Evolutionary conservation across 805 yeast species (phyloP), one percentile per base, ranked within the genome.

Genomic region (Wickerhamomyces chambardii): DNA sequence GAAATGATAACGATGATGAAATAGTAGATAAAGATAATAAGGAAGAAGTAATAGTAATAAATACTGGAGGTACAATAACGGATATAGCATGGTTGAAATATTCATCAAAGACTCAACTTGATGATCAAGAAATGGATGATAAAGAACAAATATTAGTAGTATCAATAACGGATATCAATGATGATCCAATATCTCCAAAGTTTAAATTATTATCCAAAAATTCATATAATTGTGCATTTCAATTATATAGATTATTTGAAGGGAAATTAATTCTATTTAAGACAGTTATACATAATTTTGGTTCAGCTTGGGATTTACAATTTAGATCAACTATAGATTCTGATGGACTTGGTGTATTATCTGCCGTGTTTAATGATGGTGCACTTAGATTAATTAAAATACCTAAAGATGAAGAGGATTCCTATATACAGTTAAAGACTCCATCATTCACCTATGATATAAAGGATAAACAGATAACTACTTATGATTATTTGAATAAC

Each of bases 361-460:
- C 66, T 5, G 75, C 73, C 10, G 61, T 63, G 0, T 73, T 74
- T 40, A 71, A 72, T 29, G 81, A 76, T 50, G 89, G 89, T 0
- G 51, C 59, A 5, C 51, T 75, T 5, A 75, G 73, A 37, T 46
- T 78, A 5, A 48, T 77, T 15, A 63, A 63, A 32, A 46, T 76
- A 1, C 27, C 27, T 3, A 48, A 49, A 0, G 24, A 37, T 15
- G 39, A 42, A 10, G 39, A 40, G 4, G 7, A 36, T 1, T 41
- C 39, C 8, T 43, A 36, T 26, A 15, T 46, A 4, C 46, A 51
- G 21, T 29, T 51, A 14, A 44, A 42, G 2, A 36, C 43, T 5
- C 42, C 61, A 0, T 48, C 66, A 15, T 19, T 55, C 3, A 48
- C 48, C 9, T 38, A 58, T 21, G 35, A 46, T 2, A 30, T 60